Evolutionary conservation across 1,284 basidiomycete species (phyloP).

Genomic region (Sparassis latifolia): DNA sequence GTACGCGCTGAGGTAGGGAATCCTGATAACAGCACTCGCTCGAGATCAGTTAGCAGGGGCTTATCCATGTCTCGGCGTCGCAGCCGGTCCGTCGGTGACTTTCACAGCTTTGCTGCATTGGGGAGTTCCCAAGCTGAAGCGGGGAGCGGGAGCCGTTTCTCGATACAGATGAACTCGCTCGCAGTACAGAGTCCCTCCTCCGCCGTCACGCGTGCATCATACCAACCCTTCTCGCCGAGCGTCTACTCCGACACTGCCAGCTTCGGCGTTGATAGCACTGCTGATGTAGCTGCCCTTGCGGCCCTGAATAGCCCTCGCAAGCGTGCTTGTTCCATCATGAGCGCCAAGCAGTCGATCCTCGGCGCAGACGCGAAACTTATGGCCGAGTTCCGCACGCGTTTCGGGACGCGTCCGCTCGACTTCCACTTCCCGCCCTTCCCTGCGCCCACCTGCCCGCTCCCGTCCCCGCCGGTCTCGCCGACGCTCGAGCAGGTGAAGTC

Average conservation of each 20-base stretch:
- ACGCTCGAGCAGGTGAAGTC: slow-evolving; percentile 11
- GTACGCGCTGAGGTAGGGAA: slow-evolving; percentile 1
- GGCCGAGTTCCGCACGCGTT: slow-evolving; percentile 16
- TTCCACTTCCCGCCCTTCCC: slow-evolving; percentile 8
- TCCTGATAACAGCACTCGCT: slow-evolving; percentile 3
- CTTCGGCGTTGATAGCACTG: neutral
- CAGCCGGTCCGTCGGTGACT: slow-evolving; percentile 19
- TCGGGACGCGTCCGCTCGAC: slow-evolving; percentile 12
- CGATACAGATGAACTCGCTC: neutral
- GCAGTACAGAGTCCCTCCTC: neutral
- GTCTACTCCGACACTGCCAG: neutral
- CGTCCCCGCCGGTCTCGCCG: slow-evolving; percentile 12
- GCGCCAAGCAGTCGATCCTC: slow-evolving; percentile 16
- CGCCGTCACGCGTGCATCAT: neutral
- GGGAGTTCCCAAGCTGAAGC: slow-evolving; percentile 1
- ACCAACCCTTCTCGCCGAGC: neutral
- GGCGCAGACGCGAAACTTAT: slow-evolving; percentile 16
- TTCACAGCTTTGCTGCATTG: slow-evolving; percentile 8
- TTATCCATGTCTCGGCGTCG: slow-evolving; percentile 8
- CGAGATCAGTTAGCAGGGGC: slow-evolving; percentile 2
- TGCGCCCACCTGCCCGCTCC: slow-evolving; percentile 8
- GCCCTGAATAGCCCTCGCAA: neutral
- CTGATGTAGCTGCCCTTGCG: slow-evolving; percentile 5
- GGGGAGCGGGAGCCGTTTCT: neutral
- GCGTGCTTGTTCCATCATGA: slow-evolving; percentile 10